phyloP scores from a whole-genome alignment of 2,329 filamentous ascomycete genomes.

The Colletotrichum sp. region DNA sequence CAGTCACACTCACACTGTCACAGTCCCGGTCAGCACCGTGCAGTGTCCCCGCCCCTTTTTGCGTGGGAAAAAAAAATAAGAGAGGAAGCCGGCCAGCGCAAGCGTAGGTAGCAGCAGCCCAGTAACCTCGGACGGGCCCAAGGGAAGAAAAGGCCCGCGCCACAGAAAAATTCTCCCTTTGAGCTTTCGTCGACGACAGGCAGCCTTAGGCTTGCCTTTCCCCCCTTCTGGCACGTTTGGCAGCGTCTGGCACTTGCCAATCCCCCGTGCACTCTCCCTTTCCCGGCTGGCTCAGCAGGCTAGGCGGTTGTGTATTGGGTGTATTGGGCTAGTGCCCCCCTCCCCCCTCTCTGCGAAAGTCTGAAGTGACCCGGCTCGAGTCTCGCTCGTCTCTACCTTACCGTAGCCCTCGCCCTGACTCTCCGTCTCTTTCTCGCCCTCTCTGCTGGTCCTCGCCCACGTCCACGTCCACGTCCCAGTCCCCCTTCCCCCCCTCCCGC shows the following conservation, averaged over 20 bases:
- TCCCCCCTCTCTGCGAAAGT: not conserved
- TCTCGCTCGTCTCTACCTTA: not conserved
- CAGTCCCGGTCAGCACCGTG: not conserved
- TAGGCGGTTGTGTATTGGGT: not conserved
- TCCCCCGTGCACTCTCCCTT: slow-evolving; percentile 4
- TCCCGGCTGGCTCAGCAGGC: not conserved
- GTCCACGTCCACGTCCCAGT: slow-evolving; percentile 10
- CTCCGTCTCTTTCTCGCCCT: not conserved
- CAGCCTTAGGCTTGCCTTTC: slow-evolving; percentile 6
- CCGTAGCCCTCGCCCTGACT: not conserved
- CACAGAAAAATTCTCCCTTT: slow-evolving; percentile 22
- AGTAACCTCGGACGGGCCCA: not conserved
- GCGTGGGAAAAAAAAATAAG: not conserved
- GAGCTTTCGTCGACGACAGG: slow-evolving; percentile 11
- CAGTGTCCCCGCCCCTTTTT: not conserved
- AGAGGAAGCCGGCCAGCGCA: not conserved
- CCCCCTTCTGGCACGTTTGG: slow-evolving; percentile 6
- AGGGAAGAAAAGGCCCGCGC: slow-evolving; percentile 1
- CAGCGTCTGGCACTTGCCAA: not conserved
- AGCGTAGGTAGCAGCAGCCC: not conserved
- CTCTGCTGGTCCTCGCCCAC: not conserved
- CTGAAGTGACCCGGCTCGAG: not conserved
- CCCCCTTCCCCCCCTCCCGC: slow-evolving; percentile 6
- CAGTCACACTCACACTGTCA: not conserved
- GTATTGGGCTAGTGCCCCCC: not conserved